Percentiles rank a stretch among this genome's conserved stretches.
phyloP scores from a whole-genome alignment of 371 early-diverging fungal genomes.

The Batkoa obscura region DNA sequence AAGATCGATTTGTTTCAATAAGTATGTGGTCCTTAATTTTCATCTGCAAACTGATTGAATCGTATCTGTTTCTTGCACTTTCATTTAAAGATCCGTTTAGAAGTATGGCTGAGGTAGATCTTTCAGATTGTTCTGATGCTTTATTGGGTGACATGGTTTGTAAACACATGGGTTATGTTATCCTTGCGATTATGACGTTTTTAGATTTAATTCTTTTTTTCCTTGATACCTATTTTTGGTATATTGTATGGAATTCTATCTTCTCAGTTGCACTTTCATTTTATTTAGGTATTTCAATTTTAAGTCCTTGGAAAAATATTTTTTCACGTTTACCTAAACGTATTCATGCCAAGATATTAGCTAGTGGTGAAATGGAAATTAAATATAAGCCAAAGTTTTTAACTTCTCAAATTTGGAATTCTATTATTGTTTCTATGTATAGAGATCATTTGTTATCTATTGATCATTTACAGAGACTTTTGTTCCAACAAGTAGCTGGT shows the following conservation, averaged over 20 bases:
- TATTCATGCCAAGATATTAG: constrained; percentile 57
- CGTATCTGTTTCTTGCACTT: constrained; percentile 65
- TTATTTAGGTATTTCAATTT: constrained; percentile 62
- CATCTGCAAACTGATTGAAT: constrained; percentile 56
- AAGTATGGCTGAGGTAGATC: constrained; percentile 29
- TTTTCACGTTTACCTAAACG: constrained; percentile 71
- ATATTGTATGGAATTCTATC: constrained; percentile 65
- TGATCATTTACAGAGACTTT: constrained; percentile 52
- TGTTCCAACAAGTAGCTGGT: constrained; percentile 42
- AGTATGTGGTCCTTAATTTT: constrained; percentile 60
- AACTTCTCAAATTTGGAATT: constrained; percentile 75
- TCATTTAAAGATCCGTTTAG: constrained; percentile 55
- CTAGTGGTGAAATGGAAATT: constrained; percentile 47
- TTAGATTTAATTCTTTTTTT: constrained; percentile 64
- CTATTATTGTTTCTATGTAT: constrained; percentile 75
- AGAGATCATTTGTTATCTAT: constrained; percentile 63
- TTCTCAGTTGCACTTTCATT: constrained; percentile 64
- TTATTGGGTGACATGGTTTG: constrained; percentile 28
- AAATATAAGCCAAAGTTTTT: constrained; percentile 53
- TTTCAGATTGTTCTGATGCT: constrained; percentile 31
- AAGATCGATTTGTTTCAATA: constrained; percentile 57
- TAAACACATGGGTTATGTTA: constrained; percentile 38
- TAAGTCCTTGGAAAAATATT: constrained; percentile 75
- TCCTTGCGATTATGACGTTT: constrained; percentile 56
- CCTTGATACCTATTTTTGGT: constrained; percentile 83